These are phyloP conservation scores for Chalciporus sphaerocephalus DNA, from an alignment of 768 basidiomycete species.

Conservation along the genomic window DNA sequence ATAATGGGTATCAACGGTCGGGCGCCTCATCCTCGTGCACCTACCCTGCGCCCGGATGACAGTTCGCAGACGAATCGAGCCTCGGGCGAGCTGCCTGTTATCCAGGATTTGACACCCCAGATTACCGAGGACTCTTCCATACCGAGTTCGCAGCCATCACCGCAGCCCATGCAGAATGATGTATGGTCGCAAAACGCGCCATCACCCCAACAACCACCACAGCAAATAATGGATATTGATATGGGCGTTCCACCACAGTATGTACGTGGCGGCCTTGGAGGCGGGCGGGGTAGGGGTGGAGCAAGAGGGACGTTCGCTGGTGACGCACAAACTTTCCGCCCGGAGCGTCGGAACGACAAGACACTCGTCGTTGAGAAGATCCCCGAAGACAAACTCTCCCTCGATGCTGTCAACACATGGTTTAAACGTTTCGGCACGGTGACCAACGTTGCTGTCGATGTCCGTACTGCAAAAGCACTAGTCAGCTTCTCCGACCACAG, in stretches of 20 bases:
- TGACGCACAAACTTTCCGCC: slow-evolving; percentile 62
- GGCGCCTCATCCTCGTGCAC: slow-evolving; percentile 45
- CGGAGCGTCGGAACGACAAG: slow-evolving; percentile 65
- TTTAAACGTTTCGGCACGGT: slow-evolving; percentile 92
- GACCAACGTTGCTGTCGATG: slow-evolving; percentile 87
- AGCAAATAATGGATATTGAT: slow-evolving; percentile 31
- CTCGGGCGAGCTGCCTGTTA: slow-evolving; percentile 76
- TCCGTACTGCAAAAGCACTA: slow-evolving; percentile 68
- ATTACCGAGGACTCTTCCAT: slow-evolving; percentile 32
- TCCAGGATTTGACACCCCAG: slow-evolving; percentile 75
- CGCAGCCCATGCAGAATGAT: slow-evolving; percentile 16
- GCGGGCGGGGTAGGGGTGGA: slow-evolving; percentile 43
- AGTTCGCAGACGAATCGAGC: slow-evolving; percentile 38
- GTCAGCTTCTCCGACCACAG: slow-evolving; percentile 82
- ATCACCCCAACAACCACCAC: slow-evolving; percentile 6
- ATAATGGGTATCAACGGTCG: slow-evolving; percentile 30
- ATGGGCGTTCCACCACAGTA: slow-evolving; percentile 26
- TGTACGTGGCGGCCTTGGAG: slow-evolving; percentile 28
- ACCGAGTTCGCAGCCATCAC: slow-evolving; percentile 16
- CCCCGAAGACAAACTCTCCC: slow-evolving; percentile 73
- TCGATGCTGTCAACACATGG: slow-evolving; percentile 78
- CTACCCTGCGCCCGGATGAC: slow-evolving; percentile 55
- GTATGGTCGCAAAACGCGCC: slow-evolving; percentile 20
- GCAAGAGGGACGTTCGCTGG: slow-evolving; percentile 58
- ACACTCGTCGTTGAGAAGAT: slow-evolving; percentile 94